Evolutionary conservation across 371 early-diverging fungal species (phyloP).

Genomic region (Mortierella sp.): DNA sequence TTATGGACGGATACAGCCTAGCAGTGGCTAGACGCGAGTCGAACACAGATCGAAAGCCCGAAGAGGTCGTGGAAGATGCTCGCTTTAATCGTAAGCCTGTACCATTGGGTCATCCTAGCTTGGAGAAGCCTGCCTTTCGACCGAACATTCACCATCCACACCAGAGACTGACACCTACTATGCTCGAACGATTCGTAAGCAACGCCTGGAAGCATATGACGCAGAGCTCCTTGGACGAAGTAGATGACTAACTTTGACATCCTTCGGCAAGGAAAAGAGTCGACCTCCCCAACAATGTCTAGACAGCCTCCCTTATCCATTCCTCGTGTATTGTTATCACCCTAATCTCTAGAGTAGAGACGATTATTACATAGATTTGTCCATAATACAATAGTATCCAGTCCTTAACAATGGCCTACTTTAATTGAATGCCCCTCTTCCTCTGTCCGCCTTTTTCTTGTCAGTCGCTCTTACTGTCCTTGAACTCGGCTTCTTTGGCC

Average conservation of each 20-base stretch:
- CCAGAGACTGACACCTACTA: not conserved
- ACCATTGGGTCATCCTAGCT: conserved; percentile 4
- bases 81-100: not conserved
- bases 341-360: not conserved
- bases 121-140: conserved; percentile 14
- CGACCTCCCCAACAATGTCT: conserved; percentile 2
- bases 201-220: conserved; percentile 6
- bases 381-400: too few relatives aligned
- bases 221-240: not conserved
- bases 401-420: not conserved
- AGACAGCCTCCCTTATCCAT: conserved; percentile 1
- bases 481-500: conserved; percentile 41
- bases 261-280: not conserved
- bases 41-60: too few relatives aligned
- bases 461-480: conserved; percentile 22
- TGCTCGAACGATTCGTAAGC: conserved; percentile 1
- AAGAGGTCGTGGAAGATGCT: not conserved
- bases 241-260: not conserved
- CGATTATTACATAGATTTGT: too few relatives aligned
- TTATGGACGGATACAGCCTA: conserved; percentile 42
- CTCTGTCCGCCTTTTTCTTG: conserved; percentile 1
- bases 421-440: conserved; percentile 1
- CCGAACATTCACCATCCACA: not conserved
- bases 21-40: conserved; percentile 23
- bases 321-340: not conserved